Conservation (phyloP, 2,329 filamentous ascomycete genomes). For the Cladorrhinum sp. region DNA sequence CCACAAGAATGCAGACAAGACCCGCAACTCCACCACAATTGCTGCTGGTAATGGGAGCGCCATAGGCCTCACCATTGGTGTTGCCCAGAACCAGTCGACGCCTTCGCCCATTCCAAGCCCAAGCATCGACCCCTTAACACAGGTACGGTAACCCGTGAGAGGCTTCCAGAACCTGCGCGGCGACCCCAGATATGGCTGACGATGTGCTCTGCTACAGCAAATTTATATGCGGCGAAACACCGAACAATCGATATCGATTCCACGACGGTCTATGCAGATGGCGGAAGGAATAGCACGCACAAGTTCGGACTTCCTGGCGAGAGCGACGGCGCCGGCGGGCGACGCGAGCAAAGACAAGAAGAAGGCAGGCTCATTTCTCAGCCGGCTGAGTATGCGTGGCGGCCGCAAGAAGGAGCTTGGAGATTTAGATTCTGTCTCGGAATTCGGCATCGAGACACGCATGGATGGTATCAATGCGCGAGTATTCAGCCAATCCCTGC, state of each 20-base stretch:
- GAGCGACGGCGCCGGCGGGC: constrained; percentile 32
- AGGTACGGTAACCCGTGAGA: constrained; percentile 17
- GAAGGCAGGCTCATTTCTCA: constrained; percentile 87
- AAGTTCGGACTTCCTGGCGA: constrained; percentile 42
- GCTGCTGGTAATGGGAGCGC: constrained; percentile 9
- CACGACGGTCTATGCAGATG: constrained; percentile 40
- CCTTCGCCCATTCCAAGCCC: constrained; percentile 17
- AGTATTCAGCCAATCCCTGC: constrained; percentile 69
- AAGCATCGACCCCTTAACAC: constrained; percentile 28
- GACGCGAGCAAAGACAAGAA: constrained; percentile 60
- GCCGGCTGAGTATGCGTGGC: constrained; percentile 69
- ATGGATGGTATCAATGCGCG: constrained; percentile 79
- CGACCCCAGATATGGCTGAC: not conserved
- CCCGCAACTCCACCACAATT: constrained; percentile 6
- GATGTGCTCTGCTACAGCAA: constrained; percentile 41
- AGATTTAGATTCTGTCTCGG: constrained; percentile 61
- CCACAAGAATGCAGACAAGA: constrained; percentile 10
- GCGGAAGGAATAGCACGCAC: constrained; percentile 39
- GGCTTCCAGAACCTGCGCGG: not conserved
- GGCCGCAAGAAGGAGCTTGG: constrained; percentile 70
- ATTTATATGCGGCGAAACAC: constrained; percentile 67
- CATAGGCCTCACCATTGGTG: constrained; percentile 2
- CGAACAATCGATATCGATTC: constrained; percentile 52
- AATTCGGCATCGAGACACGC: constrained; percentile 62
- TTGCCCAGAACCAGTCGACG: not conserved